A percentile compares a stretch with the other conserved stretches of the same genome.
Evolutionary conservation across 441 rosid species (phyloP).

Genomic region (Jatropha multifida): DNA sequence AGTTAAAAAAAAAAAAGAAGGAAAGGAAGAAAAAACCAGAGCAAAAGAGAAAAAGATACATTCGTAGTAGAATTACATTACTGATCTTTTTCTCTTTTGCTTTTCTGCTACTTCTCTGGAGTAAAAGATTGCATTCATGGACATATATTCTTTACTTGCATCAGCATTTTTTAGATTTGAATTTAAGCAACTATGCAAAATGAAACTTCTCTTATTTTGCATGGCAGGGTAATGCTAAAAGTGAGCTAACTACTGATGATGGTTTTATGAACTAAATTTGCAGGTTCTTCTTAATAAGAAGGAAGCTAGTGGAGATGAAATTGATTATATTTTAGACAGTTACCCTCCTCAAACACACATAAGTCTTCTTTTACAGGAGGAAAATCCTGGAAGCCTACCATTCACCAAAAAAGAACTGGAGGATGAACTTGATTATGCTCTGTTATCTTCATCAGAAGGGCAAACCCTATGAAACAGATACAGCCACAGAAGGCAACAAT

Average conservation of each 20-base stretch:
- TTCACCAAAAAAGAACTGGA: constrained; percentile 34
- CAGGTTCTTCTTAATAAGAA: constrained; percentile 78
- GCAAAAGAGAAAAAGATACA: too few relatives aligned
- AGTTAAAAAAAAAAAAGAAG: not conserved
- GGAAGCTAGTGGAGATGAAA: constrained; percentile 80
- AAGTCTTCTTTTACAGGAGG: constrained; percentile 62
- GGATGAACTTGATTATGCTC: constrained; percentile 33
- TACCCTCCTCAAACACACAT: constrained; percentile 78
- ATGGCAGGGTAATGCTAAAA: not conserved
- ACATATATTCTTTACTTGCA: too few relatives aligned
- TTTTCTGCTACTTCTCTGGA: not conserved
- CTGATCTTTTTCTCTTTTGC: not conserved
- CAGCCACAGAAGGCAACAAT: too few relatives aligned
- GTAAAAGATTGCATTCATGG: not conserved
- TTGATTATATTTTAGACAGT: constrained; percentile 63
- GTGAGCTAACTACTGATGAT: not conserved
- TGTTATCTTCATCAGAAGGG: constrained; percentile 37
- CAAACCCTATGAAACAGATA: constrained; percentile 16
- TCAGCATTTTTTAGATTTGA: not conserved
- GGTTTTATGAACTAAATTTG: constrained; percentile 18
- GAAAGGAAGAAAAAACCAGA: not conserved
- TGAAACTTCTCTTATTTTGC: not conserved
- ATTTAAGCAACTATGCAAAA: not conserved
- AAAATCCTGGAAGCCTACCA: constrained; percentile 70
- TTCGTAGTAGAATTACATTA: not conserved